Percentiles rank a stretch among this genome's conserved stretches.
Conservation (phyloP, 352 stramenopile genomes). For the Elongisporangium anandrum region DNA sequence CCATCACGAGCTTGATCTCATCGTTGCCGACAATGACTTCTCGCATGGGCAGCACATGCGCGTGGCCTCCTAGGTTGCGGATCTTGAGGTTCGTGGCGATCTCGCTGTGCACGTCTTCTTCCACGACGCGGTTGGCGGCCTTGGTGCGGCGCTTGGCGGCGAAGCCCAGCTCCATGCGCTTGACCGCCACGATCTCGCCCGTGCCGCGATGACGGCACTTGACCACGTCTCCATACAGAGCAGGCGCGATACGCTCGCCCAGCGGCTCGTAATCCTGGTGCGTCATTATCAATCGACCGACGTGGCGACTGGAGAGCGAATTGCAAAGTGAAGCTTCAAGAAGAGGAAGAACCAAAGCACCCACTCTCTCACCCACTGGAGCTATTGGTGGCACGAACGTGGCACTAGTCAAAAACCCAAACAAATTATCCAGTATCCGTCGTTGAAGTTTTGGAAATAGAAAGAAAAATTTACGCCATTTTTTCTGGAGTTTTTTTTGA, state of each 20-base stretch:
- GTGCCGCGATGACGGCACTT: slow-evolving; percentile 49
- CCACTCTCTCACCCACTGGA: no score
- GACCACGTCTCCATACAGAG: slow-evolving; percentile 70
- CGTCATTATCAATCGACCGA: slow-evolving; percentile 8
- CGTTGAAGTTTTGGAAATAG: no score
- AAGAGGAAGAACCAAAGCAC: no score
- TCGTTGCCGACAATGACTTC: slow-evolving; percentile 63
- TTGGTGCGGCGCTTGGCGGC: slow-evolving; percentile 45
- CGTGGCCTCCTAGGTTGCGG: slow-evolving; percentile 53
- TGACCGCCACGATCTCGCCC: slow-evolving; percentile 63
- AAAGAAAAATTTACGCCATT: no score
- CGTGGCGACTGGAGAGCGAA: no score
- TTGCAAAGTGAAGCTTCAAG: neutral
- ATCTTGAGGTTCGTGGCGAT: slow-evolving; percentile 66
- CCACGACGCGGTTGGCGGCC: slow-evolving; percentile 36
- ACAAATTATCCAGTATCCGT: no score
- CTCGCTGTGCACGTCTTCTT: slow-evolving; percentile 71
- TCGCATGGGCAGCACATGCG: slow-evolving; percentile 57
- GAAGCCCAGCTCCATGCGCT: slow-evolving; percentile 68
- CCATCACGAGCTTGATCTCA: slow-evolving; percentile 62
- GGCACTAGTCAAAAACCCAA: no score
- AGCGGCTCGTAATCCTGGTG: slow-evolving; percentile 48
- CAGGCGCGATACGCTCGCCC: slow-evolving; percentile 42
- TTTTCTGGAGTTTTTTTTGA: no score
- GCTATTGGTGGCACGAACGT: no score